A percentile compares a stretch with the other conserved stretches of the same genome.
phyloP scores from a whole-genome alignment of 805 yeast genomes.

The Candida tibetensis region DNA sequence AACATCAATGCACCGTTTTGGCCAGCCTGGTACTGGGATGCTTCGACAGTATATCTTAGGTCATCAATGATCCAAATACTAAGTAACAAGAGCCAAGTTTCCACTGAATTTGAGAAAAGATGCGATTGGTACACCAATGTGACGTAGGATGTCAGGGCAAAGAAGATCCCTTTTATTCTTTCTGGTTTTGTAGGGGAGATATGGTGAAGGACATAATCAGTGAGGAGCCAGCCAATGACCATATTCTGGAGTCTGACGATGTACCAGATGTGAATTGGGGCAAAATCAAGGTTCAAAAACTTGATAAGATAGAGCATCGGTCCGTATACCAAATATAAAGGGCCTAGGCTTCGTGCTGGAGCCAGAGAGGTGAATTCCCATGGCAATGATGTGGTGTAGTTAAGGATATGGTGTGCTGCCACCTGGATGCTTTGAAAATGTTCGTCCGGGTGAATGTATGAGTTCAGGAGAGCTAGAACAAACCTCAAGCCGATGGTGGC shows the following conservation, averaged over 20 bases:
- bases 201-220: slow-evolving; percentile 44
- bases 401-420: slow-evolving; percentile 47
- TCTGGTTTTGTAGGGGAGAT: slow-evolving; percentile 51
- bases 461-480: slow-evolving; percentile 60
- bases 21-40: neutral
- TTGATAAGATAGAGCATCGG: slow-evolving; percentile 48
- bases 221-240: slow-evolving; percentile 33
- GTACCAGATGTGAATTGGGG: slow-evolving; percentile 53
- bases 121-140: slow-evolving; percentile 81
- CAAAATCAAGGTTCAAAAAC: slow-evolving; percentile 32
- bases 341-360: slow-evolving; percentile 72
- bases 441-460: slow-evolving; percentile 97
- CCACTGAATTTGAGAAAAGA: slow-evolving; percentile 85
- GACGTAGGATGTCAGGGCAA: slow-evolving; percentile 59
- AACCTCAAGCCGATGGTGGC: slow-evolving; percentile 48
- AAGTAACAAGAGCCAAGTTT: slow-evolving; percentile 55
- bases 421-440: slow-evolving; percentile 90
- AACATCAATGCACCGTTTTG: slow-evolving; percentile 11
- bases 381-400: slow-evolving; percentile 49
- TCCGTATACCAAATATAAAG: slow-evolving; percentile 65
- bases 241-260: slow-evolving; percentile 51
- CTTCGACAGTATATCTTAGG: slow-evolving; percentile 22
- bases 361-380: slow-evolving; percentile 72
- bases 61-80: slow-evolving; percentile 49
- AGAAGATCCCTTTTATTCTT: slow-evolving; percentile 45